phyloP scores from a whole-genome alignment of 345 rosid genomes.

The Brassica napus region Da-Ae NC_063439.1:12607501-12608000 shows the following conservation, averaged over 20 bases:
- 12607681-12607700: slow-evolving; percentile 22
- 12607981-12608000: not conserved
- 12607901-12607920: not conserved
- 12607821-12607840: slow-evolving; percentile 7
- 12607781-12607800: slow-evolving; percentile 7
- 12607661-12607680: slow-evolving; percentile 28
- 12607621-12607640: slow-evolving; percentile 37
- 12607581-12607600: slow-evolving; percentile 30
- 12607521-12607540: slow-evolving; percentile 25
- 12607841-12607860: not conserved
- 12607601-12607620: slow-evolving; percentile 28
- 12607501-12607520: slow-evolving; percentile 36
- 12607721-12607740: not conserved
- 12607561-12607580: slow-evolving; percentile 18
- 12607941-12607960: not conserved
- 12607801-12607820: slow-evolving; percentile 18
- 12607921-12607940: not conserved
- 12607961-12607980: not conserved
- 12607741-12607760: slow-evolving; percentile 33
- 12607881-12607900: not conserved
- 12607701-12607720: slow-evolving; percentile 41
- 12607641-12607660: not conserved
- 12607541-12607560: slow-evolving; percentile 21
- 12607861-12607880: not conserved
- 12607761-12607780: slow-evolving; percentile 32